Conservation (phyloP, 352 stramenopile genomes). For the Pythium angustatum region DNA sequence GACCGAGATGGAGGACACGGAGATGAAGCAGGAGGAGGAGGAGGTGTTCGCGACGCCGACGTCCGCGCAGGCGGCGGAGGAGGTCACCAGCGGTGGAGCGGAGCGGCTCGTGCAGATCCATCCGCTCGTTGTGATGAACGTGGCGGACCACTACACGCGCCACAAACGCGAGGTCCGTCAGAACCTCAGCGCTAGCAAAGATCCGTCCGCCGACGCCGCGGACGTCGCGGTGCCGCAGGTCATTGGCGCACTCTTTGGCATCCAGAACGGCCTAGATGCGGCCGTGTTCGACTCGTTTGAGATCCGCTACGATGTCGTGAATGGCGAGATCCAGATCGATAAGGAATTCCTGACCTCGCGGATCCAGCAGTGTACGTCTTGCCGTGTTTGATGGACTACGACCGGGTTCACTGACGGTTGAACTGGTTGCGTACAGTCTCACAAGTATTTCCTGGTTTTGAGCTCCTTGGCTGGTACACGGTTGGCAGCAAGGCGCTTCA, state of each 20-base stretch:
- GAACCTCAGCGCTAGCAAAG: too few relatives aligned
- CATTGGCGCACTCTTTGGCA: constrained; percentile 93
- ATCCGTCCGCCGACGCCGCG: constrained; percentile 32
- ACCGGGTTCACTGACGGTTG: not conserved
- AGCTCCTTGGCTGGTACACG: constrained; percentile 90
- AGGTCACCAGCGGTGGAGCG: constrained; percentile 37
- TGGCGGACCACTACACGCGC: constrained; percentile 95
- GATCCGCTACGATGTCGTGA: constrained; percentile 71
- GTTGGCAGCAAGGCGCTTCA: constrained; percentile 67
- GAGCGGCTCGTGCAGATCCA: constrained; percentile 80
- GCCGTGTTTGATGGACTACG: not conserved
- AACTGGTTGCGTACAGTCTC: constrained; percentile 44
- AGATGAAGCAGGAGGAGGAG: constrained; percentile 46
- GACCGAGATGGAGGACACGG: constrained; percentile 47
- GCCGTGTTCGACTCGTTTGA: constrained; percentile 89
- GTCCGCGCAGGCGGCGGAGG: constrained; percentile 35
- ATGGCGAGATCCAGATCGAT: constrained; percentile 69
- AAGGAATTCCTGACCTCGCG: constrained; percentile 79
- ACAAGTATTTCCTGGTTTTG: constrained; percentile 86
- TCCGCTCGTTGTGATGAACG: constrained; percentile 92
- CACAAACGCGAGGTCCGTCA: constrained; percentile 54
- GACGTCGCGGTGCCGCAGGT: constrained; percentile 46
- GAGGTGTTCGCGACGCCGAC: constrained; percentile 29
- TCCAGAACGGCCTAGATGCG: constrained; percentile 82
- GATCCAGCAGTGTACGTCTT: constrained; percentile 71